phyloP scores from a whole-genome alignment of 192 early-diverging fungal genomes.

The Tieghemiomyces parasiticus region DNA sequence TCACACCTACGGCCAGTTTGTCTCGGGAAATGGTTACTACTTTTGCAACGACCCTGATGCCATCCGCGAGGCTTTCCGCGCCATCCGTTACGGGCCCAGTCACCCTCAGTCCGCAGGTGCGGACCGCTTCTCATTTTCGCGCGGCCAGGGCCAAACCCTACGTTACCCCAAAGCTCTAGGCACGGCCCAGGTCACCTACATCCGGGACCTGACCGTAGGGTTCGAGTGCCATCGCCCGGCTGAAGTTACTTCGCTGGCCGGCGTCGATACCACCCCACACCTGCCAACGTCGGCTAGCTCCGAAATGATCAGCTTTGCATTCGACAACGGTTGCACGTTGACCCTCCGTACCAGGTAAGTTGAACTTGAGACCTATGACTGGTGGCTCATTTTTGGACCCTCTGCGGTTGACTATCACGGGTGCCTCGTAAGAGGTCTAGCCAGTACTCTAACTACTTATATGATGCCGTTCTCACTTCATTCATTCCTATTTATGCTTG shows the following conservation, averaged over 20 bases:
- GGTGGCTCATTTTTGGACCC: not conserved
- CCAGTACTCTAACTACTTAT: not conserved
- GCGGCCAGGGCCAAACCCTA: conserved; percentile 20
- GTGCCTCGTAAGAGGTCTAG: not conserved
- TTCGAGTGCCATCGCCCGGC: conserved; percentile 52
- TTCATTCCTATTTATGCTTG: conserved; percentile 16
- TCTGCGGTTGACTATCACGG: not conserved
- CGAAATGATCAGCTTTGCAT: conserved; percentile 85
- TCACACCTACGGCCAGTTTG: conserved; percentile 65
- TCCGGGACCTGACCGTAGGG: conserved; percentile 80
- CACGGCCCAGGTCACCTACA: conserved; percentile 41
- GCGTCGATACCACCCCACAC: conserved; percentile 33
- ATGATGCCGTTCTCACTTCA: not conserved
- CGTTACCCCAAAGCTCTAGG: conserved; percentile 58
- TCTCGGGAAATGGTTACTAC: conserved; percentile 79
- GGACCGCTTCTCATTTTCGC: conserved; percentile 16
- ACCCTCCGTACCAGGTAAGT: conserved; percentile 41
- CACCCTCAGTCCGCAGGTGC: conserved; percentile 1
- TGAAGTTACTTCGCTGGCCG: not conserved
- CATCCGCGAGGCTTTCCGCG: conserved; percentile 60
- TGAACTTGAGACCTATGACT: not conserved
- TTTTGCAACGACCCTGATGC: conserved; percentile 55
- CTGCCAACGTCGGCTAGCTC: conserved; percentile 60
- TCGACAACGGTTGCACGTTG: conserved; percentile 47
- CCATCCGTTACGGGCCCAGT: conserved; percentile 60